phyloP scores from a whole-genome alignment of 257 asterid genomes.

The Rubia yunnanensis region DNA sequence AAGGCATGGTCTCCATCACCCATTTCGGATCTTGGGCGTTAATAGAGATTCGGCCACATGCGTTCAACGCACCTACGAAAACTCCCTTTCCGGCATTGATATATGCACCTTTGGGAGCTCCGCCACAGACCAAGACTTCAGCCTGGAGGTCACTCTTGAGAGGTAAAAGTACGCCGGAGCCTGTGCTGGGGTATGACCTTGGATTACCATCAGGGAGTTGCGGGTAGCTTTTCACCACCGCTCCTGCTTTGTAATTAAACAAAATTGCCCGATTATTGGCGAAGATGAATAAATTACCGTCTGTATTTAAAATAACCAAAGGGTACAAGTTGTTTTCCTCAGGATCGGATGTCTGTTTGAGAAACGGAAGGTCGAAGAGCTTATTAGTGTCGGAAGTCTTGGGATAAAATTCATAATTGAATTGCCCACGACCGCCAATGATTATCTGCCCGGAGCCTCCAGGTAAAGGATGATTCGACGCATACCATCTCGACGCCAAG shows the following conservation, averaged over 20 bases:
- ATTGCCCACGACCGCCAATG: conserved; percentile 32
- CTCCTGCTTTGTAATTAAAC: conserved; percentile 14
- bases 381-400: conserved; percentile 5
- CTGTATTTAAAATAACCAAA: conserved; percentile 28
- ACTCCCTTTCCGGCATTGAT: not conserved
- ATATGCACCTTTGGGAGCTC: conserved; percentile 33
- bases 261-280: conserved; percentile 34
- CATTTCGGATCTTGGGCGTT: conserved; percentile 32
- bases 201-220: conserved; percentile 32
- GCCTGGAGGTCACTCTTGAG: conserved; percentile 18
- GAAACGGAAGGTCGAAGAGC: conserved; percentile 19
- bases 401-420: conserved; percentile 38
- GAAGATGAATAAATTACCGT: conserved; percentile 37
- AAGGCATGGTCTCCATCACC: conserved; percentile 44
- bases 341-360: conserved; percentile 26
- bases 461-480: conserved; percentile 34
- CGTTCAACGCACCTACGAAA: conserved; percentile 23
- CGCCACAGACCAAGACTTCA: conserved; percentile 42
- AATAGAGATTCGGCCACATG: conserved; percentile 32
- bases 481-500: conserved; percentile 27
- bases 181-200: conserved; percentile 36
- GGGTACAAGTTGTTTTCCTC: conserved; percentile 39
- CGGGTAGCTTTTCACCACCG: conserved; percentile 26
- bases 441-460: conserved; percentile 29
- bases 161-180: conserved; percentile 40